Evolutionary conservation across 495 filamentous ascomycete genomes (phyloP).

Genomic region (Aspergillus biplanus): DNA sequence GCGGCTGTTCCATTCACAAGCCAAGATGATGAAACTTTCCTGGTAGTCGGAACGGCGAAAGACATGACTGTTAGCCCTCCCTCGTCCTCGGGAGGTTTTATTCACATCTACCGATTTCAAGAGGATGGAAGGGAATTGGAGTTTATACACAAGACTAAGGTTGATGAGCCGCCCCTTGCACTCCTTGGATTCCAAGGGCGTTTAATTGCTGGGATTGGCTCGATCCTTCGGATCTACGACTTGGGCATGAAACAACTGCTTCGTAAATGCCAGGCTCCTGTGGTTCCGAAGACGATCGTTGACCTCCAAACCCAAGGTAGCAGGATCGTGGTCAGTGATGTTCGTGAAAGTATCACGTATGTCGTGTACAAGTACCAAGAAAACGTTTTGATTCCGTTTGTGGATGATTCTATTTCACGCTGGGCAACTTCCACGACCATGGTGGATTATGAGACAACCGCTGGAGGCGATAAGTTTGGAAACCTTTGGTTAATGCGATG

Average conservation of each 20-base stretch:
- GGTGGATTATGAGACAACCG: slow-evolving; percentile 96
- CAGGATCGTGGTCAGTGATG: slow-evolving; percentile 88
- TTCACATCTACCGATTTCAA: slow-evolving; percentile 91
- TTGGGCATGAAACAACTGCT: slow-evolving; percentile 88
- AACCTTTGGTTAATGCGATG: slow-evolving; percentile 93
- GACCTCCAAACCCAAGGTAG: slow-evolving; percentile 89
- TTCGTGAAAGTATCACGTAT: slow-evolving; percentile 86
- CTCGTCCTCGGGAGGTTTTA: slow-evolving; percentile 74
- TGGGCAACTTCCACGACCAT: slow-evolving; percentile 88
- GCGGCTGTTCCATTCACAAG: slow-evolving; percentile 82
- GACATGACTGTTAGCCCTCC: slow-evolving; percentile 80
- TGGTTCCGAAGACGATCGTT: slow-evolving; percentile 80
- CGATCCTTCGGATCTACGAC: slow-evolving; percentile 83
- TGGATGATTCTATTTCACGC: slow-evolving; percentile 82
- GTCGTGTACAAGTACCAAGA: slow-evolving; percentile 92
- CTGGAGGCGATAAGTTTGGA: slow-evolving; percentile 96
- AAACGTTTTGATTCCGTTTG: slow-evolving; percentile 89
- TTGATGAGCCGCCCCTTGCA: slow-evolving; percentile 86
- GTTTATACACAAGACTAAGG: slow-evolving; percentile 93
- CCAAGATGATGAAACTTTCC: slow-evolving; percentile 86
- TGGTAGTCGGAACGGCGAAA: slow-evolving; percentile 91
- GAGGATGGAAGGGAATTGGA: slow-evolving; percentile 84
- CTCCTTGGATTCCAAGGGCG: slow-evolving; percentile 91
- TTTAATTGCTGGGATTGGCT: slow-evolving; percentile 81
- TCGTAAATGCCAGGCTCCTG: slow-evolving; percentile 83